A percentile compares a stretch with the other conserved stretches of the same genome.
These are phyloP conservation scores for Aspergillus sparsus DNA, from an alignment of 495 filamentous ascomycete species.

Conservation along the genomic window DNA sequence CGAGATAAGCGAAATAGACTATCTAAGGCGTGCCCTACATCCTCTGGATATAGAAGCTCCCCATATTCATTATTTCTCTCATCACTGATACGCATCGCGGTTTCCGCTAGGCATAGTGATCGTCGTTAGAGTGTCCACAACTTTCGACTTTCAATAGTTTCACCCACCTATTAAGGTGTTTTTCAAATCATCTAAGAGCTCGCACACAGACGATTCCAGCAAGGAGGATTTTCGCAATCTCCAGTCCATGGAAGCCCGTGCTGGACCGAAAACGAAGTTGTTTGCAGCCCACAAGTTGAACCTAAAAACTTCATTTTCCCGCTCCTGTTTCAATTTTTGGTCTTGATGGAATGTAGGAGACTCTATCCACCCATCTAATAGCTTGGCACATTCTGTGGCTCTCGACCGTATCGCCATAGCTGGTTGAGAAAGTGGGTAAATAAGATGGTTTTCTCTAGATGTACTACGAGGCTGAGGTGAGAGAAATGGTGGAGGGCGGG, in stretches of 20 bases:
- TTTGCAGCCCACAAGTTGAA: conserved; percentile 25
- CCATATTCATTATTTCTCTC: background rate
- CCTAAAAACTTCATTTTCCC: conserved; percentile 24
- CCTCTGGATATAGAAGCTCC: background rate
- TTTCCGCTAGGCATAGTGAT: background rate
- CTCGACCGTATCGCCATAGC: background rate
- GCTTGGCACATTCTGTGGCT: conserved; percentile 2
- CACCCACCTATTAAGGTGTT: conserved; percentile 9
- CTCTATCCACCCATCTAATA: background rate
- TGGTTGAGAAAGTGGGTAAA: background rate
- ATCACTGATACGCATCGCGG: background rate
- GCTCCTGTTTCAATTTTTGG: background rate
- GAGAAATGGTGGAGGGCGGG: too few species aligned
- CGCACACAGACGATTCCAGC: conserved; percentile 17
- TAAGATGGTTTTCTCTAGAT: too few species aligned
- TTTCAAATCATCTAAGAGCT: conserved; percentile 20
- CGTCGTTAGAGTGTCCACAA: background rate
- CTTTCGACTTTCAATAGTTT: background rate
- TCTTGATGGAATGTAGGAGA: background rate
- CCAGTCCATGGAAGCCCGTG: conserved; percentile 26
- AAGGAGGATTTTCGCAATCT: conserved; percentile 22
- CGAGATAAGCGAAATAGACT: conserved; percentile 21
- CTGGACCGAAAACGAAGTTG: conserved; percentile 21
- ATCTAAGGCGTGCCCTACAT: conserved; percentile 7
- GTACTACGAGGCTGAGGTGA: too few species aligned